Percentiles rank a stretch among this genome's conserved stretches.
These are phyloP conservation scores for Naganishia vishniacii DNA, from an alignment of 768 basidiomycete species.

Conservation along the genomic window DNA sequence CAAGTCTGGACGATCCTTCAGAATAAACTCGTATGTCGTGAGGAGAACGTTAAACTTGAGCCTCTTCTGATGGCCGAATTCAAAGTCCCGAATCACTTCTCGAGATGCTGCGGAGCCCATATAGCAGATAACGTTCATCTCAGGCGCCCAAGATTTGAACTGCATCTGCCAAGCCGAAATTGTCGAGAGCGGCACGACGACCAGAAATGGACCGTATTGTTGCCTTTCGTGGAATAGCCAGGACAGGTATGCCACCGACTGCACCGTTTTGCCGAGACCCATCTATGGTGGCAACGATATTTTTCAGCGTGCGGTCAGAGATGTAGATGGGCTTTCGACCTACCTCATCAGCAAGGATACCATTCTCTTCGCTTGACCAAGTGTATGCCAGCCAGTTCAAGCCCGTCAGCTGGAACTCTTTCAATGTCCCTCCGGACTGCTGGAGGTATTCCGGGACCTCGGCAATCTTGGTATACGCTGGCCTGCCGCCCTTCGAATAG, in stretches of 20 bases:
- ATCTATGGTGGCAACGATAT: conserved; percentile 55
- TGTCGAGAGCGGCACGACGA: conserved; percentile 95
- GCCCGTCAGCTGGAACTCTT: conserved; percentile 97
- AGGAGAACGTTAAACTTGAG: conserved; percentile 94
- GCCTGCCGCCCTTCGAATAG: conserved; percentile 65
- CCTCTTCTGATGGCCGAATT: conserved; percentile 81
- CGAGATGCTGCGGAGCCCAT: conserved; percentile 82
- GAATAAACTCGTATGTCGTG: conserved; percentile 91
- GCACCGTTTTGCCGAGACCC: conserved; percentile 97
- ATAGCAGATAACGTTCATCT: conserved; percentile 93
- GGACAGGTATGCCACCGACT: conserved; percentile 89
- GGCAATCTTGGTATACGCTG: conserved; percentile 71
- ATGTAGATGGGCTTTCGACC: conserved; percentile 9
- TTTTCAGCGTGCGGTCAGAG: neutral
- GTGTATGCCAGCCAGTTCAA: conserved; percentile 98
- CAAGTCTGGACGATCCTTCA: conserved; percentile 83
- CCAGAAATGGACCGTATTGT: conserved; percentile 94
- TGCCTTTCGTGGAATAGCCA: conserved; percentile 86
- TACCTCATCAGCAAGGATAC: conserved; percentile 87
- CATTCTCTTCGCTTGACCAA: conserved; percentile 91
- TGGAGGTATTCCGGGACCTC: conserved; percentile 82
- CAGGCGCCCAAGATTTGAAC: conserved; percentile 90
- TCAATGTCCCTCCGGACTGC: conserved; percentile 73
- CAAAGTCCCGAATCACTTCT: conserved; percentile 82
- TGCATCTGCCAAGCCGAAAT: conserved; percentile 98